Conservation (phyloP, 768 basidiomycete genomes). For the Leccinellum albellum region DNA sequence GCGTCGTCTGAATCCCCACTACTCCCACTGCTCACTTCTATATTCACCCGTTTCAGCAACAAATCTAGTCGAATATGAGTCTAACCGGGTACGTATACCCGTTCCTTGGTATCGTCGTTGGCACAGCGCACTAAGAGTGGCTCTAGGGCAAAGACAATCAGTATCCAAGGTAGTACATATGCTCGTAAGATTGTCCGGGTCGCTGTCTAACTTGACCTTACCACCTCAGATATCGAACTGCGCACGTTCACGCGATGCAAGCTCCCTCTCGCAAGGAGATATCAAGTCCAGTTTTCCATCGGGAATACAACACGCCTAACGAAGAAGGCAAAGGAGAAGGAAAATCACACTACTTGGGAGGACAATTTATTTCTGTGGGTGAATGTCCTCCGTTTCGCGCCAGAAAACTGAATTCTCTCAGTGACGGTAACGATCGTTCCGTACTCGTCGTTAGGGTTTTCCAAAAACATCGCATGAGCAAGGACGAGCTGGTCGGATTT, state of each 20-base stretch:
- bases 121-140: neutral
- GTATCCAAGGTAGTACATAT: neutral
- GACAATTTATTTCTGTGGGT: neutral
- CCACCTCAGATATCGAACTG: neutral
- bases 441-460: neutral
- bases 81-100: neutral
- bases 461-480: neutral
- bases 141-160: neutral
- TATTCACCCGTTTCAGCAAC: neutral
- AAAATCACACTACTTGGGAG: neutral
- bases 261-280: neutral
- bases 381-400: neutral
- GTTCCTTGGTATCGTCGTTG: neutral
- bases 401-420: neutral
- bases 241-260: neutral
- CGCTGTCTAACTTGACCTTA: too few relatives aligned
- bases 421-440: neutral
- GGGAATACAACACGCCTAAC: neutral
- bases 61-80: neutral
- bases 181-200: neutral
- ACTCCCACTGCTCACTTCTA: neutral
- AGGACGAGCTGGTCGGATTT: neutral
- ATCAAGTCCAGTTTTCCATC: neutral
- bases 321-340: neutral
- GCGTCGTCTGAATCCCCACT: too few relatives aligned